Base-by-base conservation (phyloP, 129 eudicot genomes). In the Gnaphalium uliginosum region DNA sequence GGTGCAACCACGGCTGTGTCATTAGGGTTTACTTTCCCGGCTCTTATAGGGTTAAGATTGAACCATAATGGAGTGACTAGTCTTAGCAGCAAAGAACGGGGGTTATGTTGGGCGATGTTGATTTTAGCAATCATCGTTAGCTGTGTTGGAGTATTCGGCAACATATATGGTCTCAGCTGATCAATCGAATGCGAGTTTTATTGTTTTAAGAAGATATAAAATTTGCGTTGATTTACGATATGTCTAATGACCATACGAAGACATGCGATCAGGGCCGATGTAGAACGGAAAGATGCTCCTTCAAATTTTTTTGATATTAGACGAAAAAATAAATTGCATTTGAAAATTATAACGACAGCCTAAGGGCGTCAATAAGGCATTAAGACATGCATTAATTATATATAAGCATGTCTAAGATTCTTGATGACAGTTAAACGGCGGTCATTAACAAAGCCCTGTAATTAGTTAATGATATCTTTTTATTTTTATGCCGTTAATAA, bases 1-100 rank as follows among this genome's bases (percentile, higher is more conserved):
- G 98, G 98, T 39, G 98, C 96, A 17, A 90, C 96, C 4, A 90
- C 98, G 8, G 96, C 98, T 0, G 96, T 93, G 9, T 86, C 98
- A 1, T 80, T 93, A 71, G 98, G 95, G 65, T 93, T 86, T 61
- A 88, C 88, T 30, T 93, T 93, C 62, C 96, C 98, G 3, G 62
- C 96, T 29, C 88, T 93, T 56, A 72, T 93, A 26, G 96, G 95
- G 3, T 76, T 93, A 58, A 78, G 92, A 81, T 73, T 90, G 33
- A 66, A 93, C 76, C 80, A 85, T 61, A 78, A 56, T 30, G 98
- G 89, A 24, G 58, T 22, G 32, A 66, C 61, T 35, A n/a, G 32
- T 21, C 82, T 90, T 82, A 93, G 79, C 32, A 23, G 19, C 13
- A 32, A 69, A 8, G 96, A 90, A 83, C 84, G 68, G 83, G 9